A percentile compares a stretch with the other conserved stretches of the same genome.
phyloP scores from a whole-genome alignment of 495 filamentous ascomycete species.

The Apiosordaria backusii region DNA sequence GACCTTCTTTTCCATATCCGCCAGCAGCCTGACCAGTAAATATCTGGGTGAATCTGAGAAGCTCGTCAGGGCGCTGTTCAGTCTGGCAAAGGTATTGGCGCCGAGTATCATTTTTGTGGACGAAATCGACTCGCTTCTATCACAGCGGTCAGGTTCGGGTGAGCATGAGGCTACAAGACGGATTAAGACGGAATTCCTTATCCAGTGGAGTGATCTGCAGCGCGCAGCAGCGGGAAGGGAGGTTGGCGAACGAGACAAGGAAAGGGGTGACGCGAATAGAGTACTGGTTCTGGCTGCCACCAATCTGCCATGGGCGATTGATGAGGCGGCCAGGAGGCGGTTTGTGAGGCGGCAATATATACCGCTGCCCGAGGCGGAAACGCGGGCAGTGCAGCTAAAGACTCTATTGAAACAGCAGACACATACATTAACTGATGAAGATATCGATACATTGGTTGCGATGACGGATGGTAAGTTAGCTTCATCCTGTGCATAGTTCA shows the following conservation, averaged over 20 bases:
- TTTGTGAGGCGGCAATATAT: slow-evolving; percentile 97
- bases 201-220: slow-evolving; percentile 94
- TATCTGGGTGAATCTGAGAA: slow-evolving; percentile 97
- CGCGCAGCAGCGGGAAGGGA: slow-evolving; percentile 87
- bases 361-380: slow-evolving; percentile 80
- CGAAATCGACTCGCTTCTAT: slow-evolving; percentile 94
- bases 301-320: slow-evolving; percentile 96
- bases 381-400: slow-evolving; percentile 71
- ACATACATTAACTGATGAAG: slow-evolving; percentile 67
- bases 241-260: slow-evolving; percentile 60
- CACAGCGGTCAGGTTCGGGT: slow-evolving; percentile 72
- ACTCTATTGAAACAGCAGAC: slow-evolving; percentile 82
- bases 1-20: slow-evolving; percentile 96
- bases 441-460: slow-evolving; percentile 72
- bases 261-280: slow-evolving; percentile 77
- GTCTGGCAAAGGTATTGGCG: slow-evolving; percentile 81
- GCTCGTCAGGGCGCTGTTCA: slow-evolving; percentile 89
- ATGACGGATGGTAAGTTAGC: slow-evolving; percentile 73
- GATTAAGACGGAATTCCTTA: slow-evolving; percentile 97
- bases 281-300: slow-evolving; percentile 95
- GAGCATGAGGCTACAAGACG: slow-evolving; percentile 92
- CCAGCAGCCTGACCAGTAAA: slow-evolving; percentile 90
- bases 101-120: slow-evolving; percentile 99
- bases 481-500: background rate
- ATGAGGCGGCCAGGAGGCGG: slow-evolving; percentile 86